A percentile compares a stretch with the other conserved stretches of the same genome.
phyloP scores from a whole-genome alignment of 495 filamentous ascomycete genomes.

The Trichoderma asperelloides region DNA sequence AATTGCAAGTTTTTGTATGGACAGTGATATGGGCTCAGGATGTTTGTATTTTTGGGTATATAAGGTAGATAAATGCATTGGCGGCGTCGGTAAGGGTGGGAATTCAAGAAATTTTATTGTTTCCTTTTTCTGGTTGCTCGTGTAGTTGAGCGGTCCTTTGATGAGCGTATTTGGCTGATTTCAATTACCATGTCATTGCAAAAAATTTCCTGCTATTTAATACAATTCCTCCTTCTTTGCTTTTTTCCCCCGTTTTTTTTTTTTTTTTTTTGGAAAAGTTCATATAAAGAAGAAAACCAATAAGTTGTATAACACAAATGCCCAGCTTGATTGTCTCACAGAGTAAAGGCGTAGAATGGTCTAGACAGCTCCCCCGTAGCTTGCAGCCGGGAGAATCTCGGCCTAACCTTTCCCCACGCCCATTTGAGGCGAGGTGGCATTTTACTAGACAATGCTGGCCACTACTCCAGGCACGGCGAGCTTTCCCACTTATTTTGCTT shows the following conservation, averaged over 20 bases:
- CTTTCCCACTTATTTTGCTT: neutral
- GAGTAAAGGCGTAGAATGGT: neutral
- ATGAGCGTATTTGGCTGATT: too few species aligned
- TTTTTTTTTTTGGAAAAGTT: too few species aligned
- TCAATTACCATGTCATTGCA: too few species aligned
- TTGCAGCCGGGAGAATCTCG: neutral
- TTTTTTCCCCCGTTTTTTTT: too few species aligned
- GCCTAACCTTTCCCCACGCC: neutral
- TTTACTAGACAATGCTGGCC: neutral
- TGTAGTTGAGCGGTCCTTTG: too few species aligned
- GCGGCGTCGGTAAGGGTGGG: neutral
- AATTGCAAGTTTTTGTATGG: neutral
- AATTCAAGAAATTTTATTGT: neutral
- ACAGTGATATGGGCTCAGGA: neutral
- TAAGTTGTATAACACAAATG: too few species aligned
- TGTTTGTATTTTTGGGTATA: neutral
- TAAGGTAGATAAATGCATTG: neutral
- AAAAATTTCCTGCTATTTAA: too few species aligned
- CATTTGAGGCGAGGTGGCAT: constrained; percentile 7
- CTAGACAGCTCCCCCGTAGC: neutral
- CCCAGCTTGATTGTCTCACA: too few species aligned
- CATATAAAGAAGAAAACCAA: too few species aligned
- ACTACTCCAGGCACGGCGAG: neutral
- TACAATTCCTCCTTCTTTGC: too few species aligned
- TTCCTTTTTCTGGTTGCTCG: too few species aligned